Base-by-base conservation (phyloP, 78 protist species). In the Isochrysis galbana region DNA sequence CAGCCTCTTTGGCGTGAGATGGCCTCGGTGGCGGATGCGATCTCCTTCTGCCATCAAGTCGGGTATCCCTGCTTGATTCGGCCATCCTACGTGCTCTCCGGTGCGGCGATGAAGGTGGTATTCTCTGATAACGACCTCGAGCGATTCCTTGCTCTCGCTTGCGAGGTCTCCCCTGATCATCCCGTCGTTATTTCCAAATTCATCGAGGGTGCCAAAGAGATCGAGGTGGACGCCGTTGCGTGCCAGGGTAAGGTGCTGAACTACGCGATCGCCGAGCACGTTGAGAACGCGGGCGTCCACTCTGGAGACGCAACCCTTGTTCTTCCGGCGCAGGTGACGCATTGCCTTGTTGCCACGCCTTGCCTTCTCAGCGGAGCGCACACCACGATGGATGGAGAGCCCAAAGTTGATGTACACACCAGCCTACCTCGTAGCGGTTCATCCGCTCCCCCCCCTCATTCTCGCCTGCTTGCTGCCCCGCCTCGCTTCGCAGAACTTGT, bases 241-340 rank as follows among this genome's bases (percentile, higher is more conserved):
- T 0, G 1, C 36, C 41, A 44, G 11, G 88, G 88, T 3, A 4
- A 25, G 55, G 41, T 80, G 26, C 87, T 98, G 77, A 91, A 95
- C 91, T 96, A 95, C 90, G 98, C 98, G 92, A 94, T 98, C 87
- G 95, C 97, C 46, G 99, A 98, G 94, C 99, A 98, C 95, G 97
- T 98, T 36, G 99, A 98, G 94, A 98, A 98, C 88, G 99, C 99
- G 4, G 99, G 99, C 82, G 99, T 98, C 47, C 99, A 98, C 96
- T 93, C 96, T 11, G 99, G 99, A 23, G 99, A 98, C 88, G 99
- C 99, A 7, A 97, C 99, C 2, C 93, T 98, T 55, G 96, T 98
- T 36, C 97, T 97, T 83, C 99, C 99, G 38, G 97, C 98, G n/a
- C 97, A 95, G 91, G 96, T n/a, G n/a, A n/a, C n/a, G n/a, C n/a